Evolutionary conservation across 2,329 filamentous ascomycete species (phyloP).

Genomic region (Fusarium coicis): DNA sequence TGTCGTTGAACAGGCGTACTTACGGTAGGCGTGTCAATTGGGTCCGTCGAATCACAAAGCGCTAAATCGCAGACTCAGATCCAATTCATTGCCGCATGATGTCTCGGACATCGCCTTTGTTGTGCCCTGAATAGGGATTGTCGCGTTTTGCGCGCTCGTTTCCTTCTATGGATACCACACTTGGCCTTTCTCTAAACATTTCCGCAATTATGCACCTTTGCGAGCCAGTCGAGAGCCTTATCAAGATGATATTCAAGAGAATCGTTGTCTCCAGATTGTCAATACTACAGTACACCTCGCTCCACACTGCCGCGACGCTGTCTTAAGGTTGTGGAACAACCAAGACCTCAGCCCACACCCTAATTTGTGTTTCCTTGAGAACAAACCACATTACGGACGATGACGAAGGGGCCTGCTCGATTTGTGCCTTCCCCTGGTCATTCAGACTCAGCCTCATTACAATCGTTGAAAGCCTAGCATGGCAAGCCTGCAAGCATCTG

Average conservation of each 20-base stretch:
- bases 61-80: slow-evolving; percentile 11
- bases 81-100: slow-evolving; percentile 11
- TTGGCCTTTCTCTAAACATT: neutral
- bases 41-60: slow-evolving; percentile 26
- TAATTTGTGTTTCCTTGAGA: slow-evolving; percentile 14
- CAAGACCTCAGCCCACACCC: slow-evolving; percentile 13
- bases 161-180: neutral
- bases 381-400: neutral
- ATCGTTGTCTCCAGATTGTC: slow-evolving; percentile 8
- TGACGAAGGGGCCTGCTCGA: neutral
- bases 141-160: slow-evolving; percentile 7
- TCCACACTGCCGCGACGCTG: slow-evolving; percentile 28
- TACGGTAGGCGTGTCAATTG: slow-evolving; percentile 22
- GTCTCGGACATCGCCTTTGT: neutral
- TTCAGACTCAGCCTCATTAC: slow-evolving; percentile 7
- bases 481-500: slow-evolving; percentile 5
- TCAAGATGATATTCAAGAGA: slow-evolving; percentile 13
- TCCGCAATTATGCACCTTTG: neutral
- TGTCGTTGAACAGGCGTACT: slow-evolving; percentile 8
- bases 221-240: slow-evolving; percentile 11
- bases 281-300: slow-evolving; percentile 5
- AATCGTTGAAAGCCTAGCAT: neutral
- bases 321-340: slow-evolving; percentile 31
- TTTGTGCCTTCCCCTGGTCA: neutral
- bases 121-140: neutral